Base-by-base conservation (phyloP, 352 stramenopile genomes). In the Globisporangium megalacanthum region DNA sequence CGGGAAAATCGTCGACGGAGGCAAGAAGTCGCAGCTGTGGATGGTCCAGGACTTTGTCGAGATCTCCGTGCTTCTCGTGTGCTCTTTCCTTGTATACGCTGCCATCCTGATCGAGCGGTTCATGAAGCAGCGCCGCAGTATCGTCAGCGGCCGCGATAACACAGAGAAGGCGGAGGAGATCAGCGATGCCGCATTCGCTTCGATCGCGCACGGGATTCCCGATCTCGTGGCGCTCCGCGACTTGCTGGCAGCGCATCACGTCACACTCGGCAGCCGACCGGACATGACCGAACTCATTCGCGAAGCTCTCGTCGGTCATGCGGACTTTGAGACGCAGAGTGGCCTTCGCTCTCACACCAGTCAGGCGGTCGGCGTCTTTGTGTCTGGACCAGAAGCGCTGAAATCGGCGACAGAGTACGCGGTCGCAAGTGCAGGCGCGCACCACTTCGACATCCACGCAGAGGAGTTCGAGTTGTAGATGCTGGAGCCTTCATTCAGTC, bases 11-110 rank as follows among this genome's bases (percentile, higher is more conserved):
- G 60, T 64, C 42, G 36, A 64, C 4, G 47, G 62, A 31, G 68
- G 58, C 3, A 33, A 58, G 14, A 58, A 68, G 52, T 59, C 69
- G n/a, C 58, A 76, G 54, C 67, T 69, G 49, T 76, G 69, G 69
- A 62, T 62, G 33, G 1, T 69, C 33, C 58, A 76, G 60, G 59
- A 65, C 65, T 25, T 65, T n/a, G 47, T 61, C 13, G 65, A 76
- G 39, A 56, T 63, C 46, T 47, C 62, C 9, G 56, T 72, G 17
- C 49, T 76, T 42, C 69, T 69, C 33, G 39, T 55, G 19, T 54
- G 29, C 45, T 35, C 45, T 3, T 19, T 50, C 3, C 33, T 60
- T 19, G 52, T 49, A 9, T 64, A 64, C 47, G 45, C 29, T 4
- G 47, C 41, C 14, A n/a, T 64, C 22, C 8, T 52, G 22, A 3